These are phyloP conservation scores for Aspergillus avenaceus DNA, from an alignment of 495 filamentous ascomycete genomes.

Conservation along the genomic window DNA sequence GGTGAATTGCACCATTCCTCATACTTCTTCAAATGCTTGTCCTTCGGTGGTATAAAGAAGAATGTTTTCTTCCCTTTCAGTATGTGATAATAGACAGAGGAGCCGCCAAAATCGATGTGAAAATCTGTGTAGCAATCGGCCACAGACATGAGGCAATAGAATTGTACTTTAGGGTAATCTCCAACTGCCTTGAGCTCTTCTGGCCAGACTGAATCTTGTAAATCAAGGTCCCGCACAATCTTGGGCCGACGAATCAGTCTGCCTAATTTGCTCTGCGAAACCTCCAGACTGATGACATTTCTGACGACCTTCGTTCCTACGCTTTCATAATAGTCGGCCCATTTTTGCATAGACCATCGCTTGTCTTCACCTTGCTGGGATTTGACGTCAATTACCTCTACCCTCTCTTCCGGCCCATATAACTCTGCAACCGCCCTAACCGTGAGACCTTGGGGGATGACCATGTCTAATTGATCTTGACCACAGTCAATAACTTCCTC, in stretches of 20 bases:
- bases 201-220: constrained; percentile 72
- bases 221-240: constrained; percentile 66
- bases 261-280: constrained; percentile 64
- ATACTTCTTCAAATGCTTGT: constrained; percentile 71
- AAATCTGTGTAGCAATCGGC: constrained; percentile 78
- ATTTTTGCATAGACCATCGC: constrained; percentile 67
- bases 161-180: constrained; percentile 61
- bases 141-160: constrained; percentile 76
- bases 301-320: constrained; percentile 58
- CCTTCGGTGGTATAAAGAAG: constrained; percentile 72
- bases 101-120: constrained; percentile 77
- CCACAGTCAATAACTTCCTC: constrained; percentile 53
- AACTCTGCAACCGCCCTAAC: constrained; percentile 64
- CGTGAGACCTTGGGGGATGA: constrained; percentile 65
- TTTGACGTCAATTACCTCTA: constrained; percentile 76
- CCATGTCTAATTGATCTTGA: constrained; percentile 69
- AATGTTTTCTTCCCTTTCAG: constrained; percentile 74
- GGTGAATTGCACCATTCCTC: constrained; percentile 74
- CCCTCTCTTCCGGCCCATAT: constrained; percentile 59
- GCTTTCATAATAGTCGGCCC: constrained; percentile 74
- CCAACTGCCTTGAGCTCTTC: constrained; percentile 53
- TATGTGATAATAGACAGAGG: constrained; percentile 76
- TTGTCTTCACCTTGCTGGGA: constrained; percentile 66
- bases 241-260: constrained; percentile 63
- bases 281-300: constrained; percentile 75